These are phyloP conservation scores for Diaporthe ampelina DNA, from an alignment of 2,329 filamentous ascomycete genomes.

Conservation along the genomic window DNA sequence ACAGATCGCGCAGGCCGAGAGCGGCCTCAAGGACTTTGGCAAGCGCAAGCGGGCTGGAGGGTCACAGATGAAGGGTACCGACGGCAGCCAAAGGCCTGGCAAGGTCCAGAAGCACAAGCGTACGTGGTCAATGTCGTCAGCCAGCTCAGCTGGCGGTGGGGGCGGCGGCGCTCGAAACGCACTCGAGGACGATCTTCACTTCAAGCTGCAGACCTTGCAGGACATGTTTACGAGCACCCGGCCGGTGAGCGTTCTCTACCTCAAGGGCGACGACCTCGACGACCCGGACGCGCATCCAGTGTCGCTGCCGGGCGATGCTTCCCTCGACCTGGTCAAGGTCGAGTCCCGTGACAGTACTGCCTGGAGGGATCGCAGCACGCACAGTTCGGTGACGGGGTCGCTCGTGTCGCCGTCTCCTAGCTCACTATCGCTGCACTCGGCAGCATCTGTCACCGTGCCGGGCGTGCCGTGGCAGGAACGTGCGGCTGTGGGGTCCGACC, in stretches of 20 bases:
- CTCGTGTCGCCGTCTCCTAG: constrained; percentile 77
- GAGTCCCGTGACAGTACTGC: constrained; percentile 63
- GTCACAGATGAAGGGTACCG: constrained; percentile 56
- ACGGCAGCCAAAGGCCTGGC: constrained; percentile 73
- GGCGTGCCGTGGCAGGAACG: constrained; percentile 70
- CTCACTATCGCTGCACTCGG: constrained; percentile 73
- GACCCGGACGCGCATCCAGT: constrained; percentile 86
- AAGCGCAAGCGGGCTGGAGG: constrained; percentile 72
- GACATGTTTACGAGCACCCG: constrained; percentile 92
- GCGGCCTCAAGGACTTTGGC: constrained; percentile 75
- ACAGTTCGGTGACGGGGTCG: constrained; percentile 71
- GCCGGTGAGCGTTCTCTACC: constrained; percentile 82
- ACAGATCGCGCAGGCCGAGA: constrained; percentile 85
- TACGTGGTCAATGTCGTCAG: constrained; percentile 94
- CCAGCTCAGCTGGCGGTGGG: constrained; percentile 69
- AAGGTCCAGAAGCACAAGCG: constrained; percentile 92
- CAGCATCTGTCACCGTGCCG: constrained; percentile 60
- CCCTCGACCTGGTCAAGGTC: constrained; percentile 68
- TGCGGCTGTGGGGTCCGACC: constrained; percentile 63
- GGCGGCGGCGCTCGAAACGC: constrained; percentile 60
- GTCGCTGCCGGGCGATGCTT: constrained; percentile 75
- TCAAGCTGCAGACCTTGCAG: constrained; percentile 82
- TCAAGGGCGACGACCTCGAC: constrained; percentile 82
- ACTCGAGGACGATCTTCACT: constrained; percentile 81
- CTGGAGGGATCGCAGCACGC: constrained; percentile 67